These are phyloP conservation scores for Coprinellus aureogranulatus DNA, from an alignment of 768 basidiomycete genomes.

Conservation along the genomic window DNA sequence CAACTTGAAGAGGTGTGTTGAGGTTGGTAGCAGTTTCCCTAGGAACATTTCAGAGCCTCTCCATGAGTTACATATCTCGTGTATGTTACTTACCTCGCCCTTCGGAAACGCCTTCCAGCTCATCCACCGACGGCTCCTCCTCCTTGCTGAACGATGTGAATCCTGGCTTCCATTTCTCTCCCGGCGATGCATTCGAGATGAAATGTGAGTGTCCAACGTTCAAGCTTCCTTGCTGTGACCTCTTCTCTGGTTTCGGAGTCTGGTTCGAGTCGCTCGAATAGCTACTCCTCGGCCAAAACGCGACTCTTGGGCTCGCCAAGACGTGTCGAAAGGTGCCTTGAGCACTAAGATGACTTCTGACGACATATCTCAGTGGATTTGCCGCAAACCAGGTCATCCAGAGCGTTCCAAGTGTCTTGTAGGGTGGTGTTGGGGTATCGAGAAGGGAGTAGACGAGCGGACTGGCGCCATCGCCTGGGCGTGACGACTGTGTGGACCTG, in stretches of 20 bases:
- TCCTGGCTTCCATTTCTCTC: not conserved
- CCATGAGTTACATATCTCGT: not conserved
- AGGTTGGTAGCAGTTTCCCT: slow-evolving; percentile 63
- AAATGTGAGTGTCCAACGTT: slow-evolving; percentile 1
- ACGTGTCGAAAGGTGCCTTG: not conserved
- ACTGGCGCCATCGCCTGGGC: too few species aligned
- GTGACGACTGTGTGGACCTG: too few species aligned
- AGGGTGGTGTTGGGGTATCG: too few species aligned
- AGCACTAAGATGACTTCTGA: not conserved
- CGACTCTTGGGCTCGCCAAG: not conserved
- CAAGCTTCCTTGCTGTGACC: not conserved
- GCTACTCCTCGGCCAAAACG: not conserved
- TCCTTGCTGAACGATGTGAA: not conserved
- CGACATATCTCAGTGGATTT: too few species aligned
- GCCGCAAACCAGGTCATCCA: too few species aligned
- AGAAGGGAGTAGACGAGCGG: too few species aligned
- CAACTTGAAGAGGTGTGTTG: slow-evolving; percentile 65
- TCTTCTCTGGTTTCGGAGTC: not conserved
- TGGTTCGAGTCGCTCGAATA: not conserved
- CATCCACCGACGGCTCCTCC: not conserved
- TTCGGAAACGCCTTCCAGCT: not conserved
- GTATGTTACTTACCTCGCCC: not conserved
- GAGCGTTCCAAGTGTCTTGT: too few species aligned
- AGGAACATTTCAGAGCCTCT: not conserved
- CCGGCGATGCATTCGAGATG: not conserved